Evolutionary conservation across 768 basidiomycete genomes (phyloP).

Genomic region (Dacryopinax spathularia): DNA sequence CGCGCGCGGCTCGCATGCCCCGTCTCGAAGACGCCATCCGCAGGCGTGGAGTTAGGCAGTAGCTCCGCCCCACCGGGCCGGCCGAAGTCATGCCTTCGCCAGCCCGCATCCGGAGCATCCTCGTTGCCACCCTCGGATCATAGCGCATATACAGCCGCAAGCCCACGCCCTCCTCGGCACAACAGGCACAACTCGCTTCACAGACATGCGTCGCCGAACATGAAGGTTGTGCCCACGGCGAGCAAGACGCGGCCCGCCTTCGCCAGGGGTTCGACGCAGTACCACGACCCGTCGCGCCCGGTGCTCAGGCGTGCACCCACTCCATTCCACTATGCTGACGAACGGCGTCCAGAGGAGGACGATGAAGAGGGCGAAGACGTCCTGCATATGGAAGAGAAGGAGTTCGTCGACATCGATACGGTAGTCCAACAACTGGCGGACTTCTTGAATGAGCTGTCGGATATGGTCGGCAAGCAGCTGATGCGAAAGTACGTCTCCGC

Average conservation of each 20-base stretch:
- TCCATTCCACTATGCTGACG: background rate
- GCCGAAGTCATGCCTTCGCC: background rate
- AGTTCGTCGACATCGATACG: background rate
- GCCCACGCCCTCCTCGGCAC: background rate
- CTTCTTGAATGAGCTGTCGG: background rate
- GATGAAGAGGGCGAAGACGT: background rate
- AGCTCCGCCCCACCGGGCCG: background rate
- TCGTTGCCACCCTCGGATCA: background rate
- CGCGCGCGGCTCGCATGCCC: background rate
- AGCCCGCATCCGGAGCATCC: background rate
- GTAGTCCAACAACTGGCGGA: background rate
- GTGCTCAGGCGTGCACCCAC: background rate
- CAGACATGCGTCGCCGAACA: background rate
- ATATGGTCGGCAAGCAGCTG: background rate
- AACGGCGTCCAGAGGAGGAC: background rate
- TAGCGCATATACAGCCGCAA: background rate
- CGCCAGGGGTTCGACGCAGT: background rate
- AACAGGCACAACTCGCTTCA: background rate
- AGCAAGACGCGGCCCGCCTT: background rate
- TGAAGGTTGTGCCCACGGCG: background rate
- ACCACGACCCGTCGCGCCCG: background rate
- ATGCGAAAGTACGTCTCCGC: background rate
- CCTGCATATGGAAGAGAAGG: constrained; percentile 1
- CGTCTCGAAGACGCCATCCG: background rate
- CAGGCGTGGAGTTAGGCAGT: background rate